Conservation (phyloP, 352 stramenopile species). For the Globisporangium viniferum region DNA sequence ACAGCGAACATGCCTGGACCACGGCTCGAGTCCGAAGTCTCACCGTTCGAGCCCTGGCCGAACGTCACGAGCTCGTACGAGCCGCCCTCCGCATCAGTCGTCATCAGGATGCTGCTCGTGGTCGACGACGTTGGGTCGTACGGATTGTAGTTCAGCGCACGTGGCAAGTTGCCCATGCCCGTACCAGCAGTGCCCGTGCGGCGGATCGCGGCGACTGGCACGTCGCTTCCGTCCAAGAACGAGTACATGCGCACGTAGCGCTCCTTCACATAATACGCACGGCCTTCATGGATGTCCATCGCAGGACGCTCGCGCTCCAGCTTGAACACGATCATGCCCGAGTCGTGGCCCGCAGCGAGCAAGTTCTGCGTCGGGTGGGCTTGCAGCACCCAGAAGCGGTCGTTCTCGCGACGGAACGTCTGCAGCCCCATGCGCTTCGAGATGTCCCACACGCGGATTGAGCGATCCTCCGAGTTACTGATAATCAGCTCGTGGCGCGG, state of each 20-base stretch:
- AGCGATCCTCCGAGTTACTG: slow-evolving; percentile 98
- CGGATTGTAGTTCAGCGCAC: slow-evolving; percentile 95
- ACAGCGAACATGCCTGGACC: slow-evolving; percentile 94
- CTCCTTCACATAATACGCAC: slow-evolving; percentile 97
- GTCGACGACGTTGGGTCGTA: slow-evolving; percentile 91
- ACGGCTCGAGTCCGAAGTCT: slow-evolving; percentile 91
- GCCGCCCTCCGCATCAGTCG: slow-evolving; percentile 94
- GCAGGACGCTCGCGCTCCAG: slow-evolving; percentile 96
- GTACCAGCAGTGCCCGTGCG: slow-evolving; percentile 64
- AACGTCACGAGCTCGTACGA: slow-evolving; percentile 98
- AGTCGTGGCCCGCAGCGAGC: slow-evolving; percentile 98
- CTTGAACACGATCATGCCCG: slow-evolving; percentile 99
- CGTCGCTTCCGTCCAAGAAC: slow-evolving; percentile 82
- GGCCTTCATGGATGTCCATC: slow-evolving; percentile 84
- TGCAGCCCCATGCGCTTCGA: slow-evolving; percentile 98
- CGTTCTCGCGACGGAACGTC: slow-evolving; percentile 98
- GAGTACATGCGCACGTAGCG: slow-evolving; percentile 97
- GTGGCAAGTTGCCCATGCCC: slow-evolving; percentile 92
- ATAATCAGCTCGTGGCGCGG: slow-evolving; percentile 99
- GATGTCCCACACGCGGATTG: slow-evolving; percentile 99
- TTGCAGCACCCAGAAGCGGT: slow-evolving; percentile 98
- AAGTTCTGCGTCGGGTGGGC: slow-evolving; percentile 97
- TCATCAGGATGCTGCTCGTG: slow-evolving; percentile 92
- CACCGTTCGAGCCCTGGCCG: slow-evolving; percentile 59
- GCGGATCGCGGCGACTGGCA: slow-evolving; percentile 69